Base-by-base conservation (phyloP, 208 protist genomes). In the Vickermania ingenoplastis region DNA sequence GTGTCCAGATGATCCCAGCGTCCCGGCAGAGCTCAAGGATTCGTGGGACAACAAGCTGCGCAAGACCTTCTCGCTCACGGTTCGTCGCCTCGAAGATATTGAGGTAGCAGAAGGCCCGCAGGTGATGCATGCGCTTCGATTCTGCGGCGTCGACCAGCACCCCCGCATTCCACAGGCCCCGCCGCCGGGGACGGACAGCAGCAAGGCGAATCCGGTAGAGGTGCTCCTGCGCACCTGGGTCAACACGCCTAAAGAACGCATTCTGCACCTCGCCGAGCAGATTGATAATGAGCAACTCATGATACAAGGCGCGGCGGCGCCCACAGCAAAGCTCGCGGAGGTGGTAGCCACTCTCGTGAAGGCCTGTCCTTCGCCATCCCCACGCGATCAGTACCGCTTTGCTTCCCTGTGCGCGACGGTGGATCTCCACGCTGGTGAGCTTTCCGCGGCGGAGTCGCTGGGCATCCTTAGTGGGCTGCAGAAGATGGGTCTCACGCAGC, bases 251-350 rank as follows among this genome's bases (percentile, higher is more conserved):
- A 82, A 82, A 59, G 89, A 95, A 49, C 77, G 71, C 25, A 73
- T 91, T 41, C 54, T 95, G n/a, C 64, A 86, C 50, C 65, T 91
- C 50, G 82, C 85, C 22, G 83, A 92, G 69, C 75, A 80, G 57
- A 83, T 95, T 59, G 66, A 79, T 7, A 69, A 74, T 1, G 51
- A 65, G 41, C 81, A 90, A 56, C 73, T 95, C n/a, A 7, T n/a
- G 11, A 45, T 17, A 7, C 11, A 17, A 17, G 7, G 11, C 36
- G 72, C 69, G 22, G 62, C 36, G n/a, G 63, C 70, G 24, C 67
- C 67, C 1, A 56, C 81, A 7, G 30, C 71, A 0, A 74, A 67
- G 30, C 31, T 95, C 23, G 67, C 85, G 28, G 61, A 76, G 14
- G 62, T 92, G 3, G 76, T 86, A 41, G 59, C 61, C 3, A 65